Conservation (phyloP, 2,329 filamentous ascomycete genomes). For the Pseudogymnoascus sp. region DNA sequence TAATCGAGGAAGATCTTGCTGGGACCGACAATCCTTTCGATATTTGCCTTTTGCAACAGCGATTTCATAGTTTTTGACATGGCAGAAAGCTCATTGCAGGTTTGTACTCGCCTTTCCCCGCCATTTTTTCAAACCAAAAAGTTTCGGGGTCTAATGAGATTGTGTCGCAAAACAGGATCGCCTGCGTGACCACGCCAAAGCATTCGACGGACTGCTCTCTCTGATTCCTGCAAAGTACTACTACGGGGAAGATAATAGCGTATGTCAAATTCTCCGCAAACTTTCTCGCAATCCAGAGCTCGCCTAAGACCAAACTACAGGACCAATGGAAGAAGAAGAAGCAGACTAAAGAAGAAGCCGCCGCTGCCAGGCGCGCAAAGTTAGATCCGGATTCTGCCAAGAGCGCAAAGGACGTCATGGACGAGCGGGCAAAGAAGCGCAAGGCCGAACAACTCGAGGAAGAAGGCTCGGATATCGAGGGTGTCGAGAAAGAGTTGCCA, state of each 20-base stretch:
- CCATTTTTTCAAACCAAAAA: conserved; percentile 9
- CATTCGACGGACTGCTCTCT: conserved; percentile 50
- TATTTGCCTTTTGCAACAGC: conserved; percentile 2
- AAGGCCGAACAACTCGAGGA: conserved; percentile 60
- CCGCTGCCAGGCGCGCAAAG: conserved; percentile 76
- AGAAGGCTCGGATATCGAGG: conserved; percentile 41
- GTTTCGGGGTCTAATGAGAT: conserved; percentile 7
- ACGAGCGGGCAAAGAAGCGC: conserved; percentile 73
- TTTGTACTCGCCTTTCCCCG: conserved; percentile 22
- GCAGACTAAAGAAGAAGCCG: conserved; percentile 84
- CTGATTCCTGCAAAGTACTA: conserved; percentile 66
- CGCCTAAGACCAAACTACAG: conserved; percentile 36
- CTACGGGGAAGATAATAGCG: conserved; percentile 61
- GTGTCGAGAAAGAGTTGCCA: conserved; percentile 52
- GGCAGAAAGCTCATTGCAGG: conserved; percentile 28
- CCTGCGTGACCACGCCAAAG: conserved; percentile 37
- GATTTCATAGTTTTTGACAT: conserved; percentile 17
- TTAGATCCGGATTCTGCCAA: conserved; percentile 85
- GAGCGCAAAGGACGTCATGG: conserved; percentile 87
- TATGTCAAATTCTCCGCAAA: conserved; percentile 34
- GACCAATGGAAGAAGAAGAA: conserved; percentile 94
- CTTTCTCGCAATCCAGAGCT: conserved; percentile 4
- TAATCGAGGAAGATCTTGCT: background rate
- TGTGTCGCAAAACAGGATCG: conserved; percentile 36
- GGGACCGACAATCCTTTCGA: background rate